Evolutionary conservation across 257 asterid genomes (phyloP), one percentile per base, ranked within the genome.

Genomic region (Nyctanthes arbortristis): DNA sequence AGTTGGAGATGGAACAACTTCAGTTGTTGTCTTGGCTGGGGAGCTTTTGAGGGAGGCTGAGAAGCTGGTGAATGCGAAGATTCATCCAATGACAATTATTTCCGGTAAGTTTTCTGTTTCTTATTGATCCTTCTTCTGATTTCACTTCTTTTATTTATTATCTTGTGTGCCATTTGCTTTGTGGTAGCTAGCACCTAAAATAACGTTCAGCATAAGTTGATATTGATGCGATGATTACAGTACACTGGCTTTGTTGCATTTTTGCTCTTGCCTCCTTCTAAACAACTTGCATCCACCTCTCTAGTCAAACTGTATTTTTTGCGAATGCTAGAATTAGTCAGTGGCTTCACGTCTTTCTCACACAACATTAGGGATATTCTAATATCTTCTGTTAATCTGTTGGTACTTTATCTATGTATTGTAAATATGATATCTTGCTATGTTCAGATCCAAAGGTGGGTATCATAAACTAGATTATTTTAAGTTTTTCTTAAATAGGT

Each of bases 1-100:
- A 82, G 99, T 94, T 31, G 99, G 99, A 70, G 99, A 94, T 81
- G 99, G 99, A 57, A 94, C 99, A 47, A 94, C 99, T 57, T 91
- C 99, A 25, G 99, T 94, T 40, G 99, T 86, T 40, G 97, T 94
- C 40, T 88, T 94, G 80, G 99, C 97, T 76, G 99, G 97, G 62
- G 97, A 94, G 79, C 97, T 94, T 72, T 74, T 94, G 80, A 82
- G 95, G 84, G 99, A 94, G 88, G 96, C 97, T 43, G 99, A 94
- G 78, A 91, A 94, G 87, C 81, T 94, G 81, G 91, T 94, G 14
- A 88, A 89, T 47, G 72, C 96, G 12, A 91, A 94, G 80, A 89
- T 94, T 72, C 99, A 94, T 75, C 99, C 96, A 16, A 88, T 91
- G 97, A 89, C 96, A 75, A 87, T 94, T 36, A 91, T 91, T 67